Evolutionary conservation across 1,139 yeast genomes (phyloP).

Genomic region (Nadsonia starkeyi-henricii): DNA sequence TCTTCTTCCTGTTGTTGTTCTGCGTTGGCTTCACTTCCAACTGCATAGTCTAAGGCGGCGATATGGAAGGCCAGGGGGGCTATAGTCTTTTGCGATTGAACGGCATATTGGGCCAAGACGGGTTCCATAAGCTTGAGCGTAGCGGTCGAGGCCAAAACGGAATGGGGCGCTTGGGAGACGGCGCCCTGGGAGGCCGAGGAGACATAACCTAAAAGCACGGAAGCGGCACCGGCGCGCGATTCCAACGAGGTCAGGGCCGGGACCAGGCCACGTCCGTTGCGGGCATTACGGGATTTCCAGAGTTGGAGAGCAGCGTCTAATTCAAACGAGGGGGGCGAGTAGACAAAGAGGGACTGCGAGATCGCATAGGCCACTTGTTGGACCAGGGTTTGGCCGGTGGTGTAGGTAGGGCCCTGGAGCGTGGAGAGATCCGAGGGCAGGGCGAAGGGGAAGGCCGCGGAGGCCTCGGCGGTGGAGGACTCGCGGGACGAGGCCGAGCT

Average conservation of each 20-base stretch:
- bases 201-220: constrained; percentile 63
- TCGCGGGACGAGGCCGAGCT: neutral
- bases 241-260: constrained; percentile 52
- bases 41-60: constrained; percentile 48
- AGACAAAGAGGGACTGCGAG: constrained; percentile 54
- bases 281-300: constrained; percentile 39
- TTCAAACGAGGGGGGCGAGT: constrained; percentile 47
- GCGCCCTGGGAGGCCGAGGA: constrained; percentile 18
- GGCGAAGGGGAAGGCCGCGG: constrained; percentile 11
- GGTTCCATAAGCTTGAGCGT: constrained; percentile 59
- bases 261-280: constrained; percentile 40
- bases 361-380: constrained; percentile 53
- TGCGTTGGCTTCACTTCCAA: constrained; percentile 38
- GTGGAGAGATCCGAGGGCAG: constrained; percentile 14
- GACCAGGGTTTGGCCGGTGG: constrained; percentile 48
- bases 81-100: constrained; percentile 14
- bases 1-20: constrained; percentile 44
- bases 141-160: constrained; percentile 52
- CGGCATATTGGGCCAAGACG: constrained; percentile 29
- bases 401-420: constrained; percentile 15
- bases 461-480: constrained; percentile 2
- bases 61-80: constrained; percentile 45
- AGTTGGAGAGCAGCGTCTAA: constrained; percentile 45
- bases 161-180: constrained; percentile 17
- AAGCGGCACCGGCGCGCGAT: constrained; percentile 75